Conservation (phyloP, 371 early-diverging fungal species). For the Haplosporangium sp. region DNA sequence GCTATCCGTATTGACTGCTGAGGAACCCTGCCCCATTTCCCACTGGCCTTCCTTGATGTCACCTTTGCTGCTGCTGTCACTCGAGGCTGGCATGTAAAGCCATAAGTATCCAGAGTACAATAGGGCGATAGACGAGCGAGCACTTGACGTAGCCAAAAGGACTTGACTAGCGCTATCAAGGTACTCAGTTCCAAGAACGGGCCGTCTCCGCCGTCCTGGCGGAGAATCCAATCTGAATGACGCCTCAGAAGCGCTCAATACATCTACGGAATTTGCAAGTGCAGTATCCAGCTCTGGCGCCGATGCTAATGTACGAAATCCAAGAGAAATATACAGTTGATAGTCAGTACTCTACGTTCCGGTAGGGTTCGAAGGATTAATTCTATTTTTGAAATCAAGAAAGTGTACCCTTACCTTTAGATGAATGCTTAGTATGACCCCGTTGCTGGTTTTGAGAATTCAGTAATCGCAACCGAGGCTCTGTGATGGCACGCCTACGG, state of each 20-base stretch:
- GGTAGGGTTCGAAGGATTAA: not conserved
- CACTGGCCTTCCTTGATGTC: not conserved
- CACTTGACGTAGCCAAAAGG: constrained; percentile 36
- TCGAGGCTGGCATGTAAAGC: constrained; percentile 30
- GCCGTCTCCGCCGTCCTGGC: constrained; percentile 20
- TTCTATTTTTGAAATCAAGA: not conserved
- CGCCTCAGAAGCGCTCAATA: constrained; percentile 29
- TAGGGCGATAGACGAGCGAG: constrained; percentile 38
- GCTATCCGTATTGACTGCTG: too few species aligned
- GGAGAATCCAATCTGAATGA: constrained; percentile 32
- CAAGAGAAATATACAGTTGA: not conserved
- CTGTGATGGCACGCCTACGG: constrained; percentile 39
- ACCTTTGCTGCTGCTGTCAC: not conserved
- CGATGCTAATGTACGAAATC: not conserved
- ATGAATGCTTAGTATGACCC: constrained; percentile 6
- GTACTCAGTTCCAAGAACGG: constrained; percentile 48
- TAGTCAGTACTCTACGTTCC: not conserved
- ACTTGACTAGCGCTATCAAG: constrained; percentile 40
- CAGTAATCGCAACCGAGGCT: constrained; percentile 25
- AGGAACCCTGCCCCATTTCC: too few species aligned
- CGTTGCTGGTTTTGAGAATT: constrained; percentile 11
- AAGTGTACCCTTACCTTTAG: constrained; percentile 13
- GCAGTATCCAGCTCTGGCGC: constrained; percentile 7
- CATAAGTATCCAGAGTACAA: constrained; percentile 46
- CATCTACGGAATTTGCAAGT: constrained; percentile 10